A percentile compares a stretch with the other conserved stretches of the same genome.
Evolutionary conservation across 2,329 filamentous ascomycete species (phyloP).

Genomic region (Amesomyces nigricolor): DNA sequence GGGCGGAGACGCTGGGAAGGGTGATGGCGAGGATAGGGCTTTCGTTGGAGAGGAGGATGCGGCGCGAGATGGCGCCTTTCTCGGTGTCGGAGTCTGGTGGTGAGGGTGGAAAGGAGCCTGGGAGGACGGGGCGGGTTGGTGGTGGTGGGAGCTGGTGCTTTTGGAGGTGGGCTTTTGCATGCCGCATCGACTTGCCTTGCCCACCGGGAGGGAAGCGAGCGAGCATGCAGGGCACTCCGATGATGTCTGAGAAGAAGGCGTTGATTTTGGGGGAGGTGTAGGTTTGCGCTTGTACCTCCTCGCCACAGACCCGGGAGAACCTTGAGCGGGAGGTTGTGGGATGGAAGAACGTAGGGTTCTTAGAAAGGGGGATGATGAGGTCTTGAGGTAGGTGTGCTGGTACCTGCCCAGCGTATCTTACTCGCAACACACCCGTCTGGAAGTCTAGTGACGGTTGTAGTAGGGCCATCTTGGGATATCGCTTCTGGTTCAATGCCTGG

Average conservation of each 20-base stretch:
- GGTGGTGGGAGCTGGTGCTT: slow-evolving; percentile 42
- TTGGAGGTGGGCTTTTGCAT: slow-evolving; percentile 66
- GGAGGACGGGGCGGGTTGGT: slow-evolving; percentile 31
- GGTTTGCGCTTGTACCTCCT: slow-evolving; percentile 62
- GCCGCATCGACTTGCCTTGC: slow-evolving; percentile 53
- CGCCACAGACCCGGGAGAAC: slow-evolving; percentile 74
- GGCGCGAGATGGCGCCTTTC: slow-evolving; percentile 33
- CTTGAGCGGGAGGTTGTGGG: slow-evolving; percentile 36
- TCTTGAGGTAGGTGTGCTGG: slow-evolving; percentile 29
- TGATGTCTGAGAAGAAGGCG: slow-evolving; percentile 67
- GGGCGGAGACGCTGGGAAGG: slow-evolving; percentile 66
- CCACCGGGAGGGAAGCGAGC: slow-evolving; percentile 74
- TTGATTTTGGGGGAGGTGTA: slow-evolving; percentile 65
- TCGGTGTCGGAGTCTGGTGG: slow-evolving; percentile 55
- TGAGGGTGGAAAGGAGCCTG: slow-evolving; percentile 52
- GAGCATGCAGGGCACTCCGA: slow-evolving; percentile 75
- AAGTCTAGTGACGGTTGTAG: slow-evolving; percentile 72
- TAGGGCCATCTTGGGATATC: slow-evolving; percentile 80
- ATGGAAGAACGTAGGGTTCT: slow-evolving; percentile 55
- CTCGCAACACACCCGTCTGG: slow-evolving; percentile 55
- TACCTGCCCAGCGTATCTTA: slow-evolving; percentile 45
- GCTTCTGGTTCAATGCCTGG: slow-evolving; percentile 80
- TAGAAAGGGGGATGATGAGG: slow-evolving; percentile 58
- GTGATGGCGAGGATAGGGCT: slow-evolving; percentile 86
- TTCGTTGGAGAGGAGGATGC: slow-evolving; percentile 84